A percentile compares a stretch with the other conserved stretches of the same genome.
Conservation (phyloP, 2,329 filamentous ascomycete species). For the Verticillium nonalfalfae region DNA sequence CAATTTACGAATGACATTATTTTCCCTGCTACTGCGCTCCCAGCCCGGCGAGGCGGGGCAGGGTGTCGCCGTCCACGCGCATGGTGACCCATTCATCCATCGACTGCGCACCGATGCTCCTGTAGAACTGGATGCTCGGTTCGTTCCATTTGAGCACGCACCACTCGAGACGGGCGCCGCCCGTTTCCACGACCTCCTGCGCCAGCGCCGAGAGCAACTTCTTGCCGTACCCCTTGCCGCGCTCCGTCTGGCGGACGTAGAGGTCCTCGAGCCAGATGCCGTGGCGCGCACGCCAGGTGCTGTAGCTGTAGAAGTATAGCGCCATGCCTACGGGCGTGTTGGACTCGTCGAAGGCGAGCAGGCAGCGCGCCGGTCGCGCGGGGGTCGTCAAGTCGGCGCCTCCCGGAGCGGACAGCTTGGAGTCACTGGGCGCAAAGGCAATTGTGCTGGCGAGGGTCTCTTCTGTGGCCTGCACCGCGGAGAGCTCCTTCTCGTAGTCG, state of each 20-base stretch:
- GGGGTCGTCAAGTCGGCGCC: constrained; percentile 48
- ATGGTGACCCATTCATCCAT: constrained; percentile 71
- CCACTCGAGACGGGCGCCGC: constrained; percentile 80
- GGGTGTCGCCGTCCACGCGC: constrained; percentile 62
- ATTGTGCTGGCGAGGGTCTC: constrained; percentile 67
- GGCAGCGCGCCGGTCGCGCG: constrained; percentile 64
- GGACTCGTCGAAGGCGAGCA: constrained; percentile 54
- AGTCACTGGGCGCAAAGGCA: constrained; percentile 60
- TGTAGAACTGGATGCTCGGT: constrained; percentile 83
- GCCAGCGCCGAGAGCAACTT: constrained; percentile 69
- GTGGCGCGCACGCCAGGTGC: constrained; percentile 80
- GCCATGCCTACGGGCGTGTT: constrained; percentile 65
- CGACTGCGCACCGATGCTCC: constrained; percentile 58
- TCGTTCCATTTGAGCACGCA: constrained; percentile 89
- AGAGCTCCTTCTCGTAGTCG: constrained; percentile 74
- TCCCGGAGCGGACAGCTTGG: constrained; percentile 22
- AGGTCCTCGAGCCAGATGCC: constrained; percentile 93
- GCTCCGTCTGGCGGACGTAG: constrained; percentile 66
- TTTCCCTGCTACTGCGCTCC: not conserved
- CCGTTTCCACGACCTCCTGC: constrained; percentile 67
- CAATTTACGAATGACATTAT: not conserved
- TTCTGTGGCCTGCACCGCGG: constrained; percentile 72
- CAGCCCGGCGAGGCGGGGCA: constrained; percentile 53
- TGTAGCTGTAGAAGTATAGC: constrained; percentile 93
- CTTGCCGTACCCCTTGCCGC: constrained; percentile 76